Evolutionary conservation across 805 yeast species (phyloP).

Genomic region (Pichia membranifaciens): DNA sequence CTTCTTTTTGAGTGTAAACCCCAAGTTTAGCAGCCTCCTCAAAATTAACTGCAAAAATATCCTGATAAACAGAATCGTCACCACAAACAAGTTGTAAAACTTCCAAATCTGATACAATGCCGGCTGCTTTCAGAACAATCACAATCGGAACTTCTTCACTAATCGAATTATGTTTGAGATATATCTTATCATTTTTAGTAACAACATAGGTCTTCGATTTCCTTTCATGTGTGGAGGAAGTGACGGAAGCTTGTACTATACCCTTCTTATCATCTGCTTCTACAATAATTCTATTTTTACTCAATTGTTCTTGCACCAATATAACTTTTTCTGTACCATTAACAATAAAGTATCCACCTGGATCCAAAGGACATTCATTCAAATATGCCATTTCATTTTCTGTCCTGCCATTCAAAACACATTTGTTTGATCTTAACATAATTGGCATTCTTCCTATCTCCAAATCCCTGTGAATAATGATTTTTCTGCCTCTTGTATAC

Average conservation of each 20-base stretch:
- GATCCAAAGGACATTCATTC: constrained; percentile 95
- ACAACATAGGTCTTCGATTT: constrained; percentile 95
- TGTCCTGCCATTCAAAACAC: constrained; percentile 72
- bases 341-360: constrained; percentile 97
- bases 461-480: constrained; percentile 81
- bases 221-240: constrained; percentile 96
- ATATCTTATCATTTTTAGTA: constrained; percentile 83
- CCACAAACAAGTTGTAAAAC: constrained; percentile 94
- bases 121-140: constrained; percentile 89
- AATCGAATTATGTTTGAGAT: constrained; percentile 90
- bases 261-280: constrained; percentile 95
- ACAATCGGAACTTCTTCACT: constrained; percentile 95
- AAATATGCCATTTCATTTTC: constrained; percentile 82
- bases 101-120: constrained; percentile 86
- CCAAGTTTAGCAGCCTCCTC: constrained; percentile 88
- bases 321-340: constrained; percentile 98
- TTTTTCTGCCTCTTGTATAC: constrained; percentile 90
- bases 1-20: constrained; percentile 88
- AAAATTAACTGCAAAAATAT: constrained; percentile 83
- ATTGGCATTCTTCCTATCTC: constrained; percentile 99
- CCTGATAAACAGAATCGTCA: constrained; percentile 80
- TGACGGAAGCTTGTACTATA: constrained; percentile 94
- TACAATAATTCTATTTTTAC: constrained; percentile 95
- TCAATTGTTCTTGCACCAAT: constrained; percentile 91
- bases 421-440: constrained; percentile 90